Conservation (phyloP, 345 rosid species). For the Combretum micranthum region DNA sequence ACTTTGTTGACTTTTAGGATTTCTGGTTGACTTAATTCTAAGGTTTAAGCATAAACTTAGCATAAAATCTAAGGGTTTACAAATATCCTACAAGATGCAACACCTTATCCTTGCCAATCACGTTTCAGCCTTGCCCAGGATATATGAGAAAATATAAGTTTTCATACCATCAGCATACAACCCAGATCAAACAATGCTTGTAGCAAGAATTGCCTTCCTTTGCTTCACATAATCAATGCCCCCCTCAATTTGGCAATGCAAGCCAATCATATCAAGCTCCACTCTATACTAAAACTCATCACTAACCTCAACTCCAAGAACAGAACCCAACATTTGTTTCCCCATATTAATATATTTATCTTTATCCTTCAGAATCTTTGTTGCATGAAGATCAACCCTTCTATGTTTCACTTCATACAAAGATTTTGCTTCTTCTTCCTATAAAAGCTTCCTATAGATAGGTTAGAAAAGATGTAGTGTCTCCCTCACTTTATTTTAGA, state of each 20-base stretch:
- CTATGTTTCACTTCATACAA: conserved; percentile 9
- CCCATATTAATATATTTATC: conserved; percentile 35
- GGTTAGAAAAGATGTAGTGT: conserved; percentile 63
- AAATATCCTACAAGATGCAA: too few relatives aligned
- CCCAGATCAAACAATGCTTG: conserved; percentile 69
- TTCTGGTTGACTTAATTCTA: too few relatives aligned
- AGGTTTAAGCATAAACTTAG: too few relatives aligned
- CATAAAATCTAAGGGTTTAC: too few relatives aligned
- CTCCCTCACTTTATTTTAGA: conserved; percentile 70
- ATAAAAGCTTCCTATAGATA: conserved; percentile 58
- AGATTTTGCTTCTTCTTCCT: conserved; percentile 61
- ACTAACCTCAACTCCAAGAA: conserved; percentile 78
- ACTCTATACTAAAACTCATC: conserved; percentile 76
- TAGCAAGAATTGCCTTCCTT: conserved; percentile 35
- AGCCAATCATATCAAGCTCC: conserved; percentile 67
- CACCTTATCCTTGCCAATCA: conserved; percentile 40
- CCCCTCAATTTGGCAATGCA: conserved; percentile 57
- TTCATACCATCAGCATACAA: conserved; percentile 58
- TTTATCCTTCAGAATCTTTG: conserved; percentile 46
- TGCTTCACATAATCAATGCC: conserved; percentile 65
- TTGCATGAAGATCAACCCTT: conserved; percentile 64
- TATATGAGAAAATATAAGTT: conserved; percentile 52
- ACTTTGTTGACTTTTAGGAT: too few relatives aligned
- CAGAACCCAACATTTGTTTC: conserved; percentile 46
- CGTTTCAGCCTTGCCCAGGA: conserved; percentile 81